Percentiles rank a stretch among this genome's conserved stretches.
phyloP scores from a whole-genome alignment of 768 basidiomycete genomes.

The Mycena albidolilacea region DNA sequence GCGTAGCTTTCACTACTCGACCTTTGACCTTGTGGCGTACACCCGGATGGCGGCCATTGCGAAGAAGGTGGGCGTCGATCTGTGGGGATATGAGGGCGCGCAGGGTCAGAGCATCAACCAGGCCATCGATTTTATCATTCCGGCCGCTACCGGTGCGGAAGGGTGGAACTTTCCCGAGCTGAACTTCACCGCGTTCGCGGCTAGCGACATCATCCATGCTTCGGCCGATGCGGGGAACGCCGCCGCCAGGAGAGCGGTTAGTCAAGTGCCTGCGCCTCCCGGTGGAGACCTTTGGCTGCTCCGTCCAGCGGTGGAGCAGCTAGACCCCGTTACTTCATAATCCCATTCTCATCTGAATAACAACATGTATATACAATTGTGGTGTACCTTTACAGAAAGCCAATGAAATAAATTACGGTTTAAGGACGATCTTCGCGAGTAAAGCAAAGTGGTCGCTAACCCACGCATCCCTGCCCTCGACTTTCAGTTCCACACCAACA shows the following conservation, averaged over 20 bases:
- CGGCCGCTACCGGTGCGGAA: constrained; percentile 19
- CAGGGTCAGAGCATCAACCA: constrained; percentile 29
- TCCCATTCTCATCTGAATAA: background rate
- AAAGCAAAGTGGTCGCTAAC: constrained; percentile 66
- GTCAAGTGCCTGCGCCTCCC: constrained; percentile 12
- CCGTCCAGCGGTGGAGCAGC: constrained; percentile 31
- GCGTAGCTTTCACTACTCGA: constrained; percentile 38
- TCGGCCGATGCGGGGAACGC: constrained; percentile 24
- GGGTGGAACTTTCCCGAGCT: constrained; percentile 28
- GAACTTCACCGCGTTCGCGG: constrained; percentile 25
- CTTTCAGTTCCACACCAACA: constrained; percentile 57
- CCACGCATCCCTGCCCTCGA: constrained; percentile 51
- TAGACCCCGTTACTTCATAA: constrained; percentile 13
- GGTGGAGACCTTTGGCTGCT: constrained; percentile 33
- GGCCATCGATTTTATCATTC: constrained; percentile 31
- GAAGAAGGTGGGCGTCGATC: constrained; percentile 35
- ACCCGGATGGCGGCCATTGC: constrained; percentile 28
- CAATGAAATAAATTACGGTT: background rate
- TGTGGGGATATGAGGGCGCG: constrained; percentile 33
- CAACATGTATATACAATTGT: background rate
- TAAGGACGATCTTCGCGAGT: constrained; percentile 45
- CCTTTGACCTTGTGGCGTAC: constrained; percentile 32
- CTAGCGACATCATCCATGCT: constrained; percentile 33
- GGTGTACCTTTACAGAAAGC: background rate
- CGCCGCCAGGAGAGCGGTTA: constrained; percentile 12